Evolutionary conservation across 192 early-diverging fungal genomes (phyloP).

Genomic region (Entomortierella chlamydospora): DNA sequence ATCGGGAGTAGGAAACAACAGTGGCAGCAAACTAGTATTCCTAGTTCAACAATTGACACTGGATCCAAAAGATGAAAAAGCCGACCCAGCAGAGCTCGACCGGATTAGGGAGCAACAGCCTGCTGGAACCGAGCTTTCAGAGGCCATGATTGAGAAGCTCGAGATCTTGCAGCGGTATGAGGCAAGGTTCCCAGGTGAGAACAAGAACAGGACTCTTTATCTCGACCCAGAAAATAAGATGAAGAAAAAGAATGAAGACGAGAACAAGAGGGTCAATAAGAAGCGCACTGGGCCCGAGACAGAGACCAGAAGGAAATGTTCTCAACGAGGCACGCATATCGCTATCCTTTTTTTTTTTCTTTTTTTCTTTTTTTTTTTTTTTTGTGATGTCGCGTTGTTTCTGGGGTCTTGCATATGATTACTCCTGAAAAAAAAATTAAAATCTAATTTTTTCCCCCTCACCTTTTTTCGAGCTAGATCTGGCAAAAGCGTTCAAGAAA

Average conservation of each 20-base stretch:
- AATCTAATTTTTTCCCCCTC: neutral
- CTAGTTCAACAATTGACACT: conserved; percentile 41
- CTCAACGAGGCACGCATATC: conserved; percentile 29
- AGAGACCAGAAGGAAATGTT: neutral
- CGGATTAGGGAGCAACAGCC: conserved; percentile 24
- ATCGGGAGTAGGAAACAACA: neutral
- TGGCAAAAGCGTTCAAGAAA: conserved; percentile 46
- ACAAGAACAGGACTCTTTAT: conserved; percentile 4
- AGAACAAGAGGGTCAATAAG: neutral
- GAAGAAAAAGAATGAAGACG: neutral
- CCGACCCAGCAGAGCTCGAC: conserved; percentile 12
- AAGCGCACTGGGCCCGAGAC: neutral
- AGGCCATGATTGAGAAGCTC: conserved; percentile 47
- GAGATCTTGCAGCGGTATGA: conserved; percentile 53
- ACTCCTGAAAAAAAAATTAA: neutral
- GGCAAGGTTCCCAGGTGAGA: conserved; percentile 55
- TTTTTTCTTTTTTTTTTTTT: neutral
- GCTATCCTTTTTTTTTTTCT: neutral
- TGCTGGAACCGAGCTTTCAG: conserved; percentile 34
- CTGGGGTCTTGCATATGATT: too few species aligned
- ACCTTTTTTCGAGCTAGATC: conserved; percentile 17
- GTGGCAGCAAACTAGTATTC: neutral
- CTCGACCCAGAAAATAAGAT: neutral
- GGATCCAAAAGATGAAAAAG: conserved; percentile 27
- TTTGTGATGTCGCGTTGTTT: too few species aligned